Percentiles rank a stretch among this genome's conserved stretches.
Evolutionary conservation across 768 basidiomycete species (phyloP).

Genomic region (Tylopilus felleus): DNA sequence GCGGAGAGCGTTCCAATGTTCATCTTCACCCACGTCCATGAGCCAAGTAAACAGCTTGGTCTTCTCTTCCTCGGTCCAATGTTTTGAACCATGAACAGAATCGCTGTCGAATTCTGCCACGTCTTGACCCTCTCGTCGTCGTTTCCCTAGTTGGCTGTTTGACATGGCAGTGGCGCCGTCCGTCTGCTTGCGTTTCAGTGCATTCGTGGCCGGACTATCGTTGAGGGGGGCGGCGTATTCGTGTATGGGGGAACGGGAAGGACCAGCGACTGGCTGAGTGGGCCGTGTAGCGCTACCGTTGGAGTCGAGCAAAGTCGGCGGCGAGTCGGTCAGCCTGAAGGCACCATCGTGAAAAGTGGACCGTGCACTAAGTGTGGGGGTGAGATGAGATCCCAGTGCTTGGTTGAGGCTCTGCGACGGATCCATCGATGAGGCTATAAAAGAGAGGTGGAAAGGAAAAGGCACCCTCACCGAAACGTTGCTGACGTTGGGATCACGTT

Average conservation of each 20-base stretch:
- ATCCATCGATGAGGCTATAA: conserved; percentile 23
- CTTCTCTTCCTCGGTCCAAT: conserved; percentile 86
- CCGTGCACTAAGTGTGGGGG: conserved; percentile 36
- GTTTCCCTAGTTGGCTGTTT: conserved; percentile 27
- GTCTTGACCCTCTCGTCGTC: conserved; percentile 31
- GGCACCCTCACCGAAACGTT: conserved; percentile 53
- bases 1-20: conserved; percentile 74
- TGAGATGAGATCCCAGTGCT: conserved; percentile 53
- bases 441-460: conserved; percentile 13
- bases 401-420: conserved; percentile 52
- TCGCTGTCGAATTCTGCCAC: conserved; percentile 30
- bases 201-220: conserved; percentile 22
- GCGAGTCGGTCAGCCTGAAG: conserved; percentile 32
- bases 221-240: conserved; percentile 31
- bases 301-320: conserved; percentile 30
- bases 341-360: conserved; percentile 30
- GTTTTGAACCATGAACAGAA: conserved; percentile 63
- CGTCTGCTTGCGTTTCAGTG: conserved; percentile 46
- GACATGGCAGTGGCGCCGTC: conserved; percentile 29
- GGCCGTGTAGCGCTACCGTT: conserved; percentile 23
- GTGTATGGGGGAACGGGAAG: conserved; percentile 33
- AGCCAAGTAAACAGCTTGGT: conserved; percentile 75
- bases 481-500: conserved; percentile 53
- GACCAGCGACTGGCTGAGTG: conserved; percentile 26
- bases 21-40: conserved; percentile 66